Percentiles rank a stretch among this genome's conserved stretches.
phyloP scores from a whole-genome alignment of 768 basidiomycete genomes.

The Suillus tomentosus region DNA sequence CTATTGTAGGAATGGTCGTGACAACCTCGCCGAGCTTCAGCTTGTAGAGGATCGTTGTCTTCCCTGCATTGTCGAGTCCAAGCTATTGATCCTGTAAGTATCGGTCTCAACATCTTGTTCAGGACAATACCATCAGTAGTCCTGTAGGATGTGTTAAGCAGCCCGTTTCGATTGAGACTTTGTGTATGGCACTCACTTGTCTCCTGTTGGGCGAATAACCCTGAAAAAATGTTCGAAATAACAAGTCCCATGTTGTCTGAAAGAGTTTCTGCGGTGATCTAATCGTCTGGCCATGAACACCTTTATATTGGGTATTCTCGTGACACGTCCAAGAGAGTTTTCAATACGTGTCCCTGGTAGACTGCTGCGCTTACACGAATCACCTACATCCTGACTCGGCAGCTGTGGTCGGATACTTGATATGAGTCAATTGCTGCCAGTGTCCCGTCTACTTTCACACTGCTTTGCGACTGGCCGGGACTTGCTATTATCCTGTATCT shows the following conservation, averaged over 20 bases:
- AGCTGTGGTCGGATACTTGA: not conserved
- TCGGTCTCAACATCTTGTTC: not conserved
- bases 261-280: not conserved
- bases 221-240: not conserved
- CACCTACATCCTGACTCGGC: not conserved
- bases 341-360: not conserved
- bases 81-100: slow-evolving; percentile 41
- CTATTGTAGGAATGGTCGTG: slow-evolving; percentile 93
- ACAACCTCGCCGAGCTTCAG: slow-evolving; percentile 98
- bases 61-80: slow-evolving; percentile 96
- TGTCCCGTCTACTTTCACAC: not conserved
- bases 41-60: slow-evolving; percentile 98
- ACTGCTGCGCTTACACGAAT: not conserved
- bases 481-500: not conserved
- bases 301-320: not conserved
- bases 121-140: not conserved
- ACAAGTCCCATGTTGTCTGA: not conserved
- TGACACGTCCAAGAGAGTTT: not conserved
- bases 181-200: not conserved
- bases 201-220: not conserved
- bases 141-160: not conserved
- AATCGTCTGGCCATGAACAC: not conserved
- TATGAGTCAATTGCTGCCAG: not conserved
- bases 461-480: not conserved
- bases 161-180: not conserved